Evolutionary conservation across 169 alveolate genomes (phyloP).

Genomic region (Plasmodium adleri): DNA sequence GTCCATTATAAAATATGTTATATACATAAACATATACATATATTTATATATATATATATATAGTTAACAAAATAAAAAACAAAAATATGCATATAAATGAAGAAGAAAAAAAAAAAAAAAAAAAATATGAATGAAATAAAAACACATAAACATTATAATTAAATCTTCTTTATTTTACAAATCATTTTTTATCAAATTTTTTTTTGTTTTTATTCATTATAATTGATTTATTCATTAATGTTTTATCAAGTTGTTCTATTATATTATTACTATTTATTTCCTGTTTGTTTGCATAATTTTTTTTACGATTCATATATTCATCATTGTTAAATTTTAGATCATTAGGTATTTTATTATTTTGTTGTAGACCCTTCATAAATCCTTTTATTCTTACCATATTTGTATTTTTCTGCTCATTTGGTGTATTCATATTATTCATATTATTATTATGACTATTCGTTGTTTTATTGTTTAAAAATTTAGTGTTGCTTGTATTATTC

Average conservation of each 20-base stretch:
- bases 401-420: slow-evolving; percentile 26
- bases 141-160: background rate
- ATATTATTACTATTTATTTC: slow-evolving; percentile 22
- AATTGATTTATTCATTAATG: slow-evolving; percentile 61
- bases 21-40: too few relatives aligned
- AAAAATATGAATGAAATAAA: background rate
- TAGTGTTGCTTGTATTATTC: background rate
- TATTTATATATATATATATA: too few relatives aligned
- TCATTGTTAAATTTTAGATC: background rate
- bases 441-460: background rate
- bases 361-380: slow-evolving; percentile 58
- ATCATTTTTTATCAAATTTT: slow-evolving; percentile 15
- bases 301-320: slow-evolving; percentile 7
- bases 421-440: background rate
- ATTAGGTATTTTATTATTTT: background rate
- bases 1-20: too few relatives aligned
- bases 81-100: background rate
- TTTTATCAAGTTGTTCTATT: slow-evolving; percentile 72
- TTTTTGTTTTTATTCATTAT: slow-evolving; percentile 55
- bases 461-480: slow-evolving; percentile 6
- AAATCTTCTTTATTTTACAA: too few relatives aligned
- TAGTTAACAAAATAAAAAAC: background rate
- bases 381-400: slow-evolving; percentile 65
- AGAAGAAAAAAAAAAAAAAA: background rate
- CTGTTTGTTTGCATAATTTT: background rate